Evolutionary conservation across 768 basidiomycete genomes (phyloP).

Genomic region (Symmetrospora coprosmae): DNA sequence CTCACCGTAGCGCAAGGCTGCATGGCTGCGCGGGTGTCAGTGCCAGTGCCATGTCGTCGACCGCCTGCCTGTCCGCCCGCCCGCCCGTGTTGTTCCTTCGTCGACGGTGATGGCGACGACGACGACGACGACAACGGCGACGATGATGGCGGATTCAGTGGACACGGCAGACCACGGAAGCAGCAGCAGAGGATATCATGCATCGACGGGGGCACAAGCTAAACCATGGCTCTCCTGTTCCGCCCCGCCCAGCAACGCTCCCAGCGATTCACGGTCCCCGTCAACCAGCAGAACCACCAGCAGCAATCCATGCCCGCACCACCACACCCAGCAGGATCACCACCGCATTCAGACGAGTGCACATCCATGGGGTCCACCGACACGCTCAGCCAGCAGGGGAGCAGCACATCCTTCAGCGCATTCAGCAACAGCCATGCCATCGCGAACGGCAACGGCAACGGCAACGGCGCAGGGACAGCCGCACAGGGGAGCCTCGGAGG

Average conservation of each 20-base stretch:
- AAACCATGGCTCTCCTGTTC: background rate
- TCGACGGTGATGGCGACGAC: too few relatives aligned
- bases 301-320: too few relatives aligned
- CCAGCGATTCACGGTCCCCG: constrained; percentile 31
- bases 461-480: background rate
- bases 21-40: too few relatives aligned
- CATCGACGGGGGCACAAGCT: background rate
- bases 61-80: too few relatives aligned
- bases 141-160: too few relatives aligned
- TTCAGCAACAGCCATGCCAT: background rate
- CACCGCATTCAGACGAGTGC: constrained; percentile 6
- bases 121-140: too few relatives aligned
- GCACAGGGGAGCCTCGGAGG: too few relatives aligned
- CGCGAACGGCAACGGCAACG: background rate
- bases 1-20: too few relatives aligned
- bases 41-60: too few relatives aligned
- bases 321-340: constrained; percentile 15
- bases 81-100: too few relatives aligned
- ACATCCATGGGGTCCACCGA: background rate
- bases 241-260: constrained; percentile 28
- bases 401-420: background rate
- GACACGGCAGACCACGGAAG: background rate
- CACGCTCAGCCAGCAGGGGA: background rate
- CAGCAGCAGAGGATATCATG: background rate
- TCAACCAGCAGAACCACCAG: too few relatives aligned